phyloP scores from a whole-genome alignment of 352 stramenopile species.

The Globisporangium recalcitrans region DNA sequence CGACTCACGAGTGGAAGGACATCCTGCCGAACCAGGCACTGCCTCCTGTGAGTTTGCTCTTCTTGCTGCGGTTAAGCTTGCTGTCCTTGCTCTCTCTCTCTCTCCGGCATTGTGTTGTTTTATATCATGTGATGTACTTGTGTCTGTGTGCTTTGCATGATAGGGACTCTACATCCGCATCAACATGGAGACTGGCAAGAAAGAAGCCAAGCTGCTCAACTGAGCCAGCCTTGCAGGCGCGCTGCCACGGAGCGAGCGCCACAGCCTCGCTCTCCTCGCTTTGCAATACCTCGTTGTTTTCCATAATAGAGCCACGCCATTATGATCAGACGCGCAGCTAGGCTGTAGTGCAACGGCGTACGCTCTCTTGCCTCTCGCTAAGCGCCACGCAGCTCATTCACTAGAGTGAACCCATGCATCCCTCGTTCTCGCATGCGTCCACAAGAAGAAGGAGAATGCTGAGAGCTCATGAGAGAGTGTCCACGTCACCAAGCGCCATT shows the following conservation, averaged over 20 bases:
- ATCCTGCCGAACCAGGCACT: conserved; percentile 48
- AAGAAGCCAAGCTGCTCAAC: conserved; percentile 52
- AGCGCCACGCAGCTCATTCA: not conserved
- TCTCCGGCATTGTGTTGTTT: not conserved
- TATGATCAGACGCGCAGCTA: not conserved
- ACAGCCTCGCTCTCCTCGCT: not conserved
- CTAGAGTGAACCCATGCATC: not conserved
- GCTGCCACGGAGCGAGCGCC: not conserved
- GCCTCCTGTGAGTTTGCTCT: conserved; percentile 24
- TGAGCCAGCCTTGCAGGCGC: conserved; percentile 5
- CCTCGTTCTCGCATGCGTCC: not conserved
- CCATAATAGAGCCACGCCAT: not conserved
- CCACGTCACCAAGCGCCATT: conserved; percentile 4
- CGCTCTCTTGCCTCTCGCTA: not conserved
- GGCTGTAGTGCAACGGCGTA: not conserved
- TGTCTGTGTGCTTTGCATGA: not conserved
- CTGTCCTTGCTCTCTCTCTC: not conserved
- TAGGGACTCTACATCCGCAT: conserved; percentile 56
- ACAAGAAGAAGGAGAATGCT: conserved; percentile 6
- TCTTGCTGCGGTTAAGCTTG: not conserved
- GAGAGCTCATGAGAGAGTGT: not conserved
- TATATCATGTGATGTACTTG: not conserved
- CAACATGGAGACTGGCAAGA: conserved; percentile 53
- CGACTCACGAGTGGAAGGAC: conserved; percentile 56
- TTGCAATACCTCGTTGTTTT: not conserved